A percentile compares a stretch with the other conserved stretches of the same genome.
Evolutionary conservation across 2,329 filamentous ascomycete species (phyloP).

Genomic region (Clarireedia paspali): DNA sequence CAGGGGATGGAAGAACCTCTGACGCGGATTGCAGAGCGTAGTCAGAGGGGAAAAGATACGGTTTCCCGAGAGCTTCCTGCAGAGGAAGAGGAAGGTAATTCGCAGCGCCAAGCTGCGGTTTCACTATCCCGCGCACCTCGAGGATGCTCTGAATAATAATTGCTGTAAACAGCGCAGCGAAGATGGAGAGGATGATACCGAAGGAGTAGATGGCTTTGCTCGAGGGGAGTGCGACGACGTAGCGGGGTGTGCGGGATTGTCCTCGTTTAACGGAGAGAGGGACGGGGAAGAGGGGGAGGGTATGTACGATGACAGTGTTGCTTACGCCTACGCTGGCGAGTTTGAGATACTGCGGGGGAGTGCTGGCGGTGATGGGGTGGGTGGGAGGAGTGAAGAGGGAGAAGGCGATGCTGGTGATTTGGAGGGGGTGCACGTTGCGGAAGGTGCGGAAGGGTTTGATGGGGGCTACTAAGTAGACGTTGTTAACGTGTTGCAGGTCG

Average conservation of each 20-base stretch:
- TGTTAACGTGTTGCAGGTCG: constrained; percentile 50
- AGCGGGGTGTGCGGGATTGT: constrained; percentile 25
- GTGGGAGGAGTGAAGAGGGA: constrained; percentile 34
- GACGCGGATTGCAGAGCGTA: background rate
- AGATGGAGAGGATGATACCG: constrained; percentile 15
- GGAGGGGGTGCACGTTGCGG: constrained; percentile 45
- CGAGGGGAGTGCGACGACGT: constrained; percentile 27
- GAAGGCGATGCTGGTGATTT: constrained; percentile 53
- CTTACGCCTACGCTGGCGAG: constrained; percentile 28
- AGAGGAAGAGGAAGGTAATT: constrained; percentile 19
- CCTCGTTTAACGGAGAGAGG: constrained; percentile 24
- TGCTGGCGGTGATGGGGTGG: constrained; percentile 22
- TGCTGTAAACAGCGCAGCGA: constrained; percentile 20
- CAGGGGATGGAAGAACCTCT: background rate
- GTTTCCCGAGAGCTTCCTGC: constrained; percentile 23
- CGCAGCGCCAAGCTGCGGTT: constrained; percentile 19
- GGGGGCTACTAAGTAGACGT: constrained; percentile 43
- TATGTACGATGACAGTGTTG: constrained; percentile 30
- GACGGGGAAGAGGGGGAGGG: constrained; percentile 28
- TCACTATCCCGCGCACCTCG: constrained; percentile 24
- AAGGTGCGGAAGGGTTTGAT: constrained; percentile 46
- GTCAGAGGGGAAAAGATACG: constrained; percentile 15
- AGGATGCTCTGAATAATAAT: constrained; percentile 26
- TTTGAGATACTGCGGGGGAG: constrained; percentile 26
- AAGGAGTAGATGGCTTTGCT: constrained; percentile 19